Base-by-base conservation (phyloP, 805 yeast species). In the Ogataea trehalophila region DNA sequence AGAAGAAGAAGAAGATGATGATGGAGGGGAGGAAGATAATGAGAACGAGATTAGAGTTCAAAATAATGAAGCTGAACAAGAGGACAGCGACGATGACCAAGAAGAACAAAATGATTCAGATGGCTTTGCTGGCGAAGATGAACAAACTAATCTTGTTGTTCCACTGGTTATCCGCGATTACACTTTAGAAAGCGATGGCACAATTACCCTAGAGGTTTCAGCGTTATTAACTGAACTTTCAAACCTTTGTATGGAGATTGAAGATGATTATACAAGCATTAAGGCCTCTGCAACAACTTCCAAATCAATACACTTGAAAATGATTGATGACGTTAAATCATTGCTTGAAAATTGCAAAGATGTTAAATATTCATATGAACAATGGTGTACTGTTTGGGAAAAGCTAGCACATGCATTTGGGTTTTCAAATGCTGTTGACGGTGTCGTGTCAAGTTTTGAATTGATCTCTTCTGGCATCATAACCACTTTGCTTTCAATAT, bases 401-500 rank as follows among this genome's bases (percentile, higher is more conserved):
- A 58, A 61, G 39, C 61, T 81, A 5, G 65, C 63, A 13, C 45
- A 50, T 5, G 60, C 70, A 1, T 55, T 77, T 23, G 68, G 71
- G 15, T 54, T 52, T 17, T 59, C 60, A 1, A 46, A 33, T n/a
- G 20, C 50, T 4, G 40, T 48, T 2, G 45, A 39, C 3, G 50
- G 49, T 4, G 42, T 52, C 2, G 68, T 85, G 5, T 87, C 96
- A 0, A 83, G 91, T 49, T 87, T 81, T 66, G 96, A 89, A 60
- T 68, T 90, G 33, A 72, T 82, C 6, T 75, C 85, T 2, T 85
- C 90, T 2, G 90, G 90, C 0, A 62, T 87, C 6, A 72, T 85
- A 7, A 69, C 71, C 6, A 56, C 71, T 0, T 60, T 85, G 29
- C 55, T 70, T 4, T 22, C 47, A 1, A 45, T 72, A 2, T 76